Conservation (phyloP, 768 basidiomycete species). For the Psilocybe cubensis region DNA sequence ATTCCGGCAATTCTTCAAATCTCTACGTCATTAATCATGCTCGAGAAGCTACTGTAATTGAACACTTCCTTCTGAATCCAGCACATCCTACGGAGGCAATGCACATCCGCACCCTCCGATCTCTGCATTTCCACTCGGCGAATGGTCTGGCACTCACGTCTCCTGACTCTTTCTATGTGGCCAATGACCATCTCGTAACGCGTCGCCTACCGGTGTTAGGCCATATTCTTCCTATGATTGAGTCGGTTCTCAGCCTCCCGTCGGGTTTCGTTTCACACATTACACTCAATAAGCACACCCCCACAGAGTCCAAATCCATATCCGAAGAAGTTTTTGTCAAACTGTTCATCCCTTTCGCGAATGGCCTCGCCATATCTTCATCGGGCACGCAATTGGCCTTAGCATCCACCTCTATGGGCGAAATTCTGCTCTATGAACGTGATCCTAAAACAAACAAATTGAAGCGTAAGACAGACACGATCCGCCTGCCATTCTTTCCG, state of each 20-base stretch:
- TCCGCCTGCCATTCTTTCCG: constrained; percentile 59
- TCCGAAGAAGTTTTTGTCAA: constrained; percentile 42
- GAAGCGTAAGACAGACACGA: constrained; percentile 31
- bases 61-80: constrained; percentile 65
- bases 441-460: constrained; percentile 49
- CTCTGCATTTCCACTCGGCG: constrained; percentile 62
- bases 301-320: constrained; percentile 26
- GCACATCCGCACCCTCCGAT: constrained; percentile 63
- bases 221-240: constrained; percentile 52
- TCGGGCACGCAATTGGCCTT: constrained; percentile 55
- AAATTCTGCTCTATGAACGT: constrained; percentile 57
- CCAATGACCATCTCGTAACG: constrained; percentile 74
- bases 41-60: constrained; percentile 59
- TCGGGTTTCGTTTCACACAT: constrained; percentile 64
- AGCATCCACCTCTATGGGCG: constrained; percentile 51
- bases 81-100: constrained; percentile 43
- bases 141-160: constrained; percentile 71
- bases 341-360: constrained; percentile 63
- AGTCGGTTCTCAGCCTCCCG: constrained; percentile 60
- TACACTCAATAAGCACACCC: constrained; percentile 35
- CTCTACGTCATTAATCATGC: constrained; percentile 76
- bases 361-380: constrained; percentile 67
- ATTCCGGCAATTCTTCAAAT: constrained; percentile 49
- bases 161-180: constrained; percentile 70
- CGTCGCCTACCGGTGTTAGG: constrained; percentile 61